Percentiles rank a stretch among this genome's conserved stretches.
Evolutionary conservation across 208 protist genomes (phyloP).

Genomic region (Trypanosoma melophagium): DNA sequence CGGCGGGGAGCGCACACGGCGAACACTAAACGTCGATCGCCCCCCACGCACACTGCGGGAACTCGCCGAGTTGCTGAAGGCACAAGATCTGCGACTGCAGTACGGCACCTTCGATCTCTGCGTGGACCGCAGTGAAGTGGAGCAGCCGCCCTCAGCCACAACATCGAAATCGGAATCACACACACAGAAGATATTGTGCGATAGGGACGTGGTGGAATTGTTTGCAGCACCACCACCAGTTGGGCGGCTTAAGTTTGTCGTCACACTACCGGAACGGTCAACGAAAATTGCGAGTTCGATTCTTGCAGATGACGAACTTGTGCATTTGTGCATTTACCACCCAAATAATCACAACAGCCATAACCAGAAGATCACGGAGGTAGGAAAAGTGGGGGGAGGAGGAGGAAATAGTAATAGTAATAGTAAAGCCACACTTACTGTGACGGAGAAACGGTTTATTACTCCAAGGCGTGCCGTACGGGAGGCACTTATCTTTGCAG

Average conservation of each 20-base stretch:
- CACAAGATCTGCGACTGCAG: slow-evolving; percentile 67
- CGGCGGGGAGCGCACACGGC: slow-evolving; percentile 42
- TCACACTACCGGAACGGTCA: not conserved
- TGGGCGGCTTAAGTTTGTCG: slow-evolving; percentile 15
- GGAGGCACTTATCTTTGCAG: slow-evolving; percentile 17
- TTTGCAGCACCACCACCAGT: not conserved
- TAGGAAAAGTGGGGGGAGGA: no score
- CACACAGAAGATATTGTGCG: not conserved
- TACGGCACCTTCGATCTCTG: slow-evolving; percentile 47
- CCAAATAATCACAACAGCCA: not conserved
- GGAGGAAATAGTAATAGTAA: not conserved
- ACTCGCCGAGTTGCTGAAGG: slow-evolving; percentile 38
- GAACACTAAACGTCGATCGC: slow-evolving; percentile 38
- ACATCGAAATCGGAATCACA: not conserved
- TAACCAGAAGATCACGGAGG: not conserved
- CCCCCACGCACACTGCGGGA: slow-evolving; percentile 32
- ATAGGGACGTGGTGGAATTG: slow-evolving; percentile 14
- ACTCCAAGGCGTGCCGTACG: slow-evolving; percentile 13
- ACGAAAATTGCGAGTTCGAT: slow-evolving; percentile 13
- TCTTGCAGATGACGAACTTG: slow-evolving; percentile 22
- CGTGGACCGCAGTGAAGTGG: slow-evolving; percentile 14
- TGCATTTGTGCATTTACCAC: slow-evolving; percentile 25
- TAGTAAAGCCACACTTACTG: not conserved
- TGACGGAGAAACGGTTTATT: slow-evolving; percentile 29
- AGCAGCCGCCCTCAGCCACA: not conserved